A percentile compares a stretch with the other conserved stretches of the same genome.
Conservation (phyloP, 2,329 filamentous ascomycete species). For the Fusarium metavorans region DNA sequence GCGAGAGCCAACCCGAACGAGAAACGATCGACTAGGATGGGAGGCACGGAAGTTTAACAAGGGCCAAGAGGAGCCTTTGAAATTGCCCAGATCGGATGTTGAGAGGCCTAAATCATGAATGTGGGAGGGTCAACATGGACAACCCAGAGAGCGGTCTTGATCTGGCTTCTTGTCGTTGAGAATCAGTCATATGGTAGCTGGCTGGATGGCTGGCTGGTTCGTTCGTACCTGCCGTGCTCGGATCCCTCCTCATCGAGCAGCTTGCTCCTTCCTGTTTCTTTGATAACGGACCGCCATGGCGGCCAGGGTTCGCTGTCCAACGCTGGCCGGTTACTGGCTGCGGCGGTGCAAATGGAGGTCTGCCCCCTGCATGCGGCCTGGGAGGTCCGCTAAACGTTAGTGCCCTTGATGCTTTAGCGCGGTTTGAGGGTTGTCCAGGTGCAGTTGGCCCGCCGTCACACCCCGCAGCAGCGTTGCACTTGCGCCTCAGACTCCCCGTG, state of each 20-base stretch:
- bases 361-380: conserved; percentile 43
- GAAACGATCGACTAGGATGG: conserved; percentile 40
- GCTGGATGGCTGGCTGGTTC: conserved; percentile 11
- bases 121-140: background rate
- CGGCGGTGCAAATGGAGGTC: conserved; percentile 21
- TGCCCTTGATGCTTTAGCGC: conserved; percentile 32
- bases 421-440: background rate
- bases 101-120: background rate
- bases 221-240: conserved; percentile 6
- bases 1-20: conserved; percentile 36
- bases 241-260: conserved; percentile 1
- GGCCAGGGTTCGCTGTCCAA: conserved; percentile 16
- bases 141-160: background rate
- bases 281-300: conserved; percentile 28
- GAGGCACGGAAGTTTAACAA: conserved; percentile 5
- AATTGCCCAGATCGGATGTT: background rate
- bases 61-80: background rate
- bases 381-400: conserved; percentile 43
- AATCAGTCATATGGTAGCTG: conserved; percentile 20
- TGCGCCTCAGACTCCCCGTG: background rate
- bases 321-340: conserved; percentile 21
- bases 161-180: background rate
- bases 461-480: conserved; percentile 40
- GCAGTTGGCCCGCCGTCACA: conserved; percentile 21
- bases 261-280: conserved; percentile 37